Evolutionary conservation across 1,284 basidiomycete genomes (phyloP), one percentile per base, ranked within the genome.

Genomic region (Ceratobasidium sp.): DNA sequence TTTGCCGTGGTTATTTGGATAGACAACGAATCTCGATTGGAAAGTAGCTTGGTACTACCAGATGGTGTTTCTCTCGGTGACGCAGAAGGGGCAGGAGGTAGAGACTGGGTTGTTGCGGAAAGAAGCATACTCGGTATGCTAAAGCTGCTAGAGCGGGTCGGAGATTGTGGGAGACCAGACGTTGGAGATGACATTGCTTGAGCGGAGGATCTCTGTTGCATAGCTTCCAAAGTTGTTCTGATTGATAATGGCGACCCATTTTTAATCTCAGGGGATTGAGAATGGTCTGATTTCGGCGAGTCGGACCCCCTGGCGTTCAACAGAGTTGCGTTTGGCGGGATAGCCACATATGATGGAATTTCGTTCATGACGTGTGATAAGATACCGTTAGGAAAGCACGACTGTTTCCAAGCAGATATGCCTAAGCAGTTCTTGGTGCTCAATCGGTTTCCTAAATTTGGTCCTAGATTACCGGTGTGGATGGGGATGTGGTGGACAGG

Each of bases 1-100:
- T 92, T 92, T 69, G 83, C 84, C 0, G 90, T 88, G 73, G 88
- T 90, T 39, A 88, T 89, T 0, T 87, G 89, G 3, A 93, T 82
- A 0, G 90, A 91, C 1, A 93, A 83, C 0, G 91, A 86, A 75
- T 92, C 90, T 10, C 83, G 80, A 6, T 84, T 84, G 41, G 82
- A 83, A 23, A 87, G 77, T 32, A 87, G 78, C 45, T 57, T 46
- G 23, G 61, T 30, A 9, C 50, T 41, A 39, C 58, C 36, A 36
- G 53, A 32, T 18, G 71, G 41, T 21, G 53, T 34, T 52, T 72
- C 43, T 34, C 39, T 48, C 34, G 73, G 28, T 21, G 70, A 50
- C 36, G 70, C 26, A 18, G 60, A 55, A 28, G 71, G 61, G 10
- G 61, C 55, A 10, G 52, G 30, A 2, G 73, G 73, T 23, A 74